phyloP scores from a whole-genome alignment of 2,329 filamentous ascomycete genomes.

The Aspergillus sp. region DNA sequence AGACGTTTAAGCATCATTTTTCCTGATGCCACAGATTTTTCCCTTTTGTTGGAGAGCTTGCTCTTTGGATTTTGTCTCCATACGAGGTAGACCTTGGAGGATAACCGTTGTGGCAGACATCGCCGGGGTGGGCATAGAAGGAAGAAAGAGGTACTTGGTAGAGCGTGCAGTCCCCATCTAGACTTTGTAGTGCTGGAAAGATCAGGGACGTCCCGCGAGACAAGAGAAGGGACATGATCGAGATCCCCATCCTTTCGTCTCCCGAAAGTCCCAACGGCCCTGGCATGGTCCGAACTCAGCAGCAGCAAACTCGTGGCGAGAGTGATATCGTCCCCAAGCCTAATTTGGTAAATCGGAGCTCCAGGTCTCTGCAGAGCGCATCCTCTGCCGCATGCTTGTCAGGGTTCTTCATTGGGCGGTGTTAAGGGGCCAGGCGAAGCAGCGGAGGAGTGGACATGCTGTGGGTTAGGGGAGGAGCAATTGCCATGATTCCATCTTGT shows the following conservation, averaged over 20 bases:
- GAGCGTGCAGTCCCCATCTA: not conserved
- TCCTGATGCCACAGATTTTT: constrained; percentile 31
- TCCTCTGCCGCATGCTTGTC: constrained; percentile 28
- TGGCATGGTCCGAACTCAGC: constrained; percentile 33
- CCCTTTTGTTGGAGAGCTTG: constrained; percentile 21
- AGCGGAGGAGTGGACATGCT: constrained; percentile 26
- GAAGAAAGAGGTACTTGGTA: constrained; percentile 8
- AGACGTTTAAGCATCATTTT: constrained; percentile 19
- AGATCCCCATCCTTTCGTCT: constrained; percentile 7
- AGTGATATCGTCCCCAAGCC: constrained; percentile 28
- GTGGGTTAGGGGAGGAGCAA: constrained; percentile 23
- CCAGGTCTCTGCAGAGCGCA: constrained; percentile 32
- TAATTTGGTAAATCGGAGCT: constrained; percentile 29
- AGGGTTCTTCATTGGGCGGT: constrained; percentile 28
- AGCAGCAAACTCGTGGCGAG: constrained; percentile 36
- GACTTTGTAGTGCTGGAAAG: constrained; percentile 6
- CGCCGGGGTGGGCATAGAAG: not conserved
- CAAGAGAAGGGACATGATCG: constrained; percentile 1
- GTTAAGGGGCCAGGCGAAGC: constrained; percentile 30
- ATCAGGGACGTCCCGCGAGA: constrained; percentile 3
- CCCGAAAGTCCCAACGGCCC: constrained; percentile 28
- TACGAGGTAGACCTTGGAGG: constrained; percentile 14
- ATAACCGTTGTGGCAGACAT: not conserved
- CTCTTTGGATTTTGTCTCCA: constrained; percentile 19
- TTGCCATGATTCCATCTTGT: constrained; percentile 23